Evolutionary conservation across 108 stramenopile species (phyloP).

Genomic region (Skeletonema grethae): DNA sequence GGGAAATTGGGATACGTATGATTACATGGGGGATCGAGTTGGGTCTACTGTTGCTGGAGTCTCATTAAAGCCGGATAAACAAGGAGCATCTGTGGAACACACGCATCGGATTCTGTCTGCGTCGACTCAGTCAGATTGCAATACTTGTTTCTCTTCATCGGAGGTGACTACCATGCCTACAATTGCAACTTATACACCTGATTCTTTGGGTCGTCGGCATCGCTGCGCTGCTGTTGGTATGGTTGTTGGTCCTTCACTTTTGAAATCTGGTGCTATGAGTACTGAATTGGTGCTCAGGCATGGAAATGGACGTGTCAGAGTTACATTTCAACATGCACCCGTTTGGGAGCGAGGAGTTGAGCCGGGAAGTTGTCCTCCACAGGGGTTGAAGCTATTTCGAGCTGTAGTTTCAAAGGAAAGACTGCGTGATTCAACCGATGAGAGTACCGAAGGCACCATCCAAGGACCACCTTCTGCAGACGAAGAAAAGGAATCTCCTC

Average conservation of each 20-base stretch:
- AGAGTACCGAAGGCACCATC: constrained; percentile 25
- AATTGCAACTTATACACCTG: constrained; percentile 61
- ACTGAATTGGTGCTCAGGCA: constrained; percentile 77
- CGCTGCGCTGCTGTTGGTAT: constrained; percentile 57
- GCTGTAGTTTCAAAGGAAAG: constrained; percentile 73
- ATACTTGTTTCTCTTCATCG: constrained; percentile 77
- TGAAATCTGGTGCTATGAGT: constrained; percentile 70
- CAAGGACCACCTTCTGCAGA: constrained; percentile 64
- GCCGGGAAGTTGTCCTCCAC: constrained; percentile 77
- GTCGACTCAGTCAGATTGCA: constrained; percentile 75
- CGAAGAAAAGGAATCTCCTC: constrained; percentile 57
- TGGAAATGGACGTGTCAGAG: constrained; percentile 79
- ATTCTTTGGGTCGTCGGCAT: constrained; percentile 41
- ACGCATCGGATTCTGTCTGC: constrained; percentile 72
- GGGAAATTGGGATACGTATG: constrained; percentile 83
- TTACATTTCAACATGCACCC: constrained; percentile 86
- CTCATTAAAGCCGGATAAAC: constrained; percentile 43
- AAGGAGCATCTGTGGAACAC: constrained; percentile 50
- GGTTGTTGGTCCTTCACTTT: constrained; percentile 72
- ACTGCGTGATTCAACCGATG: constrained; percentile 39
- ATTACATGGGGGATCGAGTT: constrained; percentile 80
- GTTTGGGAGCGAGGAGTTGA: constrained; percentile 83
- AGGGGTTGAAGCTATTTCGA: constrained; percentile 81
- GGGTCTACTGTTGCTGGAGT: constrained; percentile 76
- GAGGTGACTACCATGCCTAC: constrained; percentile 61